phyloP scores from a whole-genome alignment of 345 rosid species.

The Erysimum cheiranthoides region DNA sequence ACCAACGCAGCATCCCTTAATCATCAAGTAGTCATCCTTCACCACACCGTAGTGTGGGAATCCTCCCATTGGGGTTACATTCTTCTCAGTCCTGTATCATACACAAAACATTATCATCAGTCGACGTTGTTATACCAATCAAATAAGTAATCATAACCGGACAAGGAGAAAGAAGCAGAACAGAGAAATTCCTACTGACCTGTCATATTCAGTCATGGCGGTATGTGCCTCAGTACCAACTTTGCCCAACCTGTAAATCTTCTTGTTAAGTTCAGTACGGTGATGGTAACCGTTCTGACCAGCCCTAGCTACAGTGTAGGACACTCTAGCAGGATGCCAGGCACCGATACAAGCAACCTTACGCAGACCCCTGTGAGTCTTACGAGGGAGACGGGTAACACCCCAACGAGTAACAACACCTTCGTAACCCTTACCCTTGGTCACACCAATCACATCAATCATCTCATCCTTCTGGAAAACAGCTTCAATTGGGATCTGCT shows the following conservation, averaged over 20 bases:
- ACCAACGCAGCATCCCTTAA: slow-evolving; percentile 88
- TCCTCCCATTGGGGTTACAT: slow-evolving; percentile 86
- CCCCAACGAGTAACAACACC: slow-evolving; percentile 98
- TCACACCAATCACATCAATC: slow-evolving; percentile 85
- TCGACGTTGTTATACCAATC: neutral
- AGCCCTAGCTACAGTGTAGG: slow-evolving; percentile 91
- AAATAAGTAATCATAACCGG: neutral
- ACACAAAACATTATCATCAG: slow-evolving; percentile 1
- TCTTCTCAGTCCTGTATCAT: slow-evolving; percentile 79
- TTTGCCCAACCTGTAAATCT: slow-evolving; percentile 80
- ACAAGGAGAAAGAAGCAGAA: neutral
- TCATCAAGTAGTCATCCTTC: slow-evolving; percentile 76
- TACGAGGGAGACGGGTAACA: slow-evolving; percentile 87
- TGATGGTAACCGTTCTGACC: slow-evolving; percentile 98
- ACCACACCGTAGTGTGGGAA: slow-evolving; percentile 90
- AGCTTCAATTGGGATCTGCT: slow-evolving; percentile 76
- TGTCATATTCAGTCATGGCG: slow-evolving; percentile 79
- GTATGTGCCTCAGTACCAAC: slow-evolving; percentile 66
- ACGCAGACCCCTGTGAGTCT: slow-evolving; percentile 91
- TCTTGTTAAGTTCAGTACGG: slow-evolving; percentile 91
- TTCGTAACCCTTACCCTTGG: slow-evolving; percentile 90
- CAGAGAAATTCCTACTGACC: slow-evolving; percentile 43
- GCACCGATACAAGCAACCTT: slow-evolving; percentile 97
- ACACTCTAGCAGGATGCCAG: slow-evolving; percentile 98
- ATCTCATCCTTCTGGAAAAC: slow-evolving; percentile 91